Conservation (phyloP, 805 yeast species). For the Cyberlindnera galapagoensis region DNA sequence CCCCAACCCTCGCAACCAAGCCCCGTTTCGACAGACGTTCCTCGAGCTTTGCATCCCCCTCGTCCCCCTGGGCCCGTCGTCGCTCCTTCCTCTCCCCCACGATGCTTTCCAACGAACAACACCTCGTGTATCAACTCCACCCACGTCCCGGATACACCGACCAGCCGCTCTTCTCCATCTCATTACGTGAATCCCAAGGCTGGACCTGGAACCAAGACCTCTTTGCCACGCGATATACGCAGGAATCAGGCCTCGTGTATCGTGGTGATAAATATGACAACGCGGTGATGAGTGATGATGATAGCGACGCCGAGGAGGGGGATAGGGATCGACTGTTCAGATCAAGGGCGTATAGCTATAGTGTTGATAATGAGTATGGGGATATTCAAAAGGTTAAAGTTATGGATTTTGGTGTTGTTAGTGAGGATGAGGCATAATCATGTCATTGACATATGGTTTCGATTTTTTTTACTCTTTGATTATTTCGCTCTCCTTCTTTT, state of each 20-base stretch:
- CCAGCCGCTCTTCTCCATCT: slow-evolving; percentile 32
- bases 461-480: too few relatives aligned
- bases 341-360: slow-evolving; percentile 16
- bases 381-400: slow-evolving; percentile 17
- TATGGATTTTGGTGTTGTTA: slow-evolving; percentile 17
- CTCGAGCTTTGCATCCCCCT: slow-evolving; percentile 15
- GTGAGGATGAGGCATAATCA: slow-evolving; percentile 12
- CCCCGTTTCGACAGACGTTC: slow-evolving; percentile 7
- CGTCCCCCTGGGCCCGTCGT: slow-evolving; percentile 39
- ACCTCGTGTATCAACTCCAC: slow-evolving; percentile 42
- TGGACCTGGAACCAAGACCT: slow-evolving; percentile 72
- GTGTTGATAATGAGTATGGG: slow-evolving; percentile 15
- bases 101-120: slow-evolving; percentile 52
- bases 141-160: slow-evolving; percentile 8
- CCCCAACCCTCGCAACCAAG: neutral
- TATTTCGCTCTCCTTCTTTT: neutral
- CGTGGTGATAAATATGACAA: slow-evolving; percentile 25
- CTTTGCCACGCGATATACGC: slow-evolving; percentile 68
- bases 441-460: too few relatives aligned
- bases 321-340: too few relatives aligned
- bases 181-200: slow-evolving; percentile 62
- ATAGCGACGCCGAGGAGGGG: slow-evolving; percentile 1
- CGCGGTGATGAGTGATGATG: slow-evolving; percentile 1
- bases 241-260: slow-evolving; percentile 35
- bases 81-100: slow-evolving; percentile 49